Evolutionary conservation across 495 filamentous ascomycete species (phyloP), one percentile per base, ranked within the genome.

Genomic region (Friedmanniomyces endolithicus): DNA sequence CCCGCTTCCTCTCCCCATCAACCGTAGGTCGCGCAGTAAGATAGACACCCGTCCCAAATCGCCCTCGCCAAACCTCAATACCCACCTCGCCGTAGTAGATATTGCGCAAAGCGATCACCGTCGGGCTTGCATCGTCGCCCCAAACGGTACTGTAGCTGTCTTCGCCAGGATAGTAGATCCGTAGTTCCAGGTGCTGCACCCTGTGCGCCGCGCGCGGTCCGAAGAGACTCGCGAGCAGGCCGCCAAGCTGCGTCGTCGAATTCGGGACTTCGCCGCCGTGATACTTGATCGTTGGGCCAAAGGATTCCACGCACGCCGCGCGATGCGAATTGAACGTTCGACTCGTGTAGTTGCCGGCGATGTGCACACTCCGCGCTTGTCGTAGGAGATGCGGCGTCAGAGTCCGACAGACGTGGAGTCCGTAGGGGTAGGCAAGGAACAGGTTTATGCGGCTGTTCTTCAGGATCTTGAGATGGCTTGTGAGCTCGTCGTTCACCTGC

Each of bases 391-490:
- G 49, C 9, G 66, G 64, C 29, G 53, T 60, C n/a, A 66, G 37
- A 17, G 50, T 57, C 34, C 55, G 55, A 11, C 62, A 53, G 12
- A 64, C 62, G 29, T 65, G 50, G 8, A 68, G 45, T 44, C 66
- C 66, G 48, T 58, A 35, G 1, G 66, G 66, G 51, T 62, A 68
- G 1, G 53, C 43, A n/a, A 65, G 17, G 60, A 62, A 67, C 16
- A 68, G 49, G 49, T 43, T 48, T 7, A 50, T 48, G 0, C 27
- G 17, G 19, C 34, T 44, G 40, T 50, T 50, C 20, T 57, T 48
- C 11, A 22, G 22, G 12, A 35, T 11, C 17, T 50, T 50, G 49
- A 58, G 45, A 35, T 58, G 35, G 48, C 37, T 39, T 11, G n/a
- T n/a, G 20, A 62, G 50, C 40, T 62, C 55, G 17, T 55, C 16